Conservation (phyloP, 306 rosid species). For the Phaseolus lunatus region DNA sequence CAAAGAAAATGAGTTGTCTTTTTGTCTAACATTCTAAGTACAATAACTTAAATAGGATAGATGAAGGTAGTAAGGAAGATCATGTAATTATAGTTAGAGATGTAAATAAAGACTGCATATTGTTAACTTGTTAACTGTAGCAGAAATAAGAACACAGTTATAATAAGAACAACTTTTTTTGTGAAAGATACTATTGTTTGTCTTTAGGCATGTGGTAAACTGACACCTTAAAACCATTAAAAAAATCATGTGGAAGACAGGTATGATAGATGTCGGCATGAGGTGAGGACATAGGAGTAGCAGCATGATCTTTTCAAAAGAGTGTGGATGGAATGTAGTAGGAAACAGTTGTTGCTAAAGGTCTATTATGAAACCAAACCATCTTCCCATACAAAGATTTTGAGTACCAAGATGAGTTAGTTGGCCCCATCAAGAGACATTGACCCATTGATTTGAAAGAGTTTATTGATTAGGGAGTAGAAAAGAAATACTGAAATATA, state of each 20-base stretch:
- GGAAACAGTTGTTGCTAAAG: conserved; percentile 21
- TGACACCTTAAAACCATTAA: background rate
- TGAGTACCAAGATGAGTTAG: conserved; percentile 10
- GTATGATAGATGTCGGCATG: background rate
- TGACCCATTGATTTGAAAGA: background rate
- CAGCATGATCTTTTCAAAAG: conserved; percentile 18
- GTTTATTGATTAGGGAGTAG: background rate
- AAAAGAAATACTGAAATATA: background rate
- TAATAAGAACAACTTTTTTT: background rate
- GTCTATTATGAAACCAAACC: background rate
- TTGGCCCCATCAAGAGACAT: conserved; percentile 36
- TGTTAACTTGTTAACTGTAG: too few relatives aligned
- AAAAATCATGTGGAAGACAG: background rate
- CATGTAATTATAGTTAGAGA: too few relatives aligned
- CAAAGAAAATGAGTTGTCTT: too few relatives aligned
- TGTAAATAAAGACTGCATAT: too few relatives aligned
- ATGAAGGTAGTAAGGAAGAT: too few relatives aligned
- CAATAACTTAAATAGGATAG: too few relatives aligned
- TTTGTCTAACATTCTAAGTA: too few relatives aligned
- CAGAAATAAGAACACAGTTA: background rate
- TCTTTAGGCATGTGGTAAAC: background rate
- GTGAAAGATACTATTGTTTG: conserved; percentile 21
- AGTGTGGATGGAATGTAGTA: conserved; percentile 21
- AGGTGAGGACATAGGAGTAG: background rate
- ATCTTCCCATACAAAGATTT: conserved; percentile 32